A percentile compares a stretch with the other conserved stretches of the same genome.
Evolutionary conservation across 2,329 filamentous ascomycete genomes (phyloP).

Genomic region (Scedosporium boydii): DNA sequence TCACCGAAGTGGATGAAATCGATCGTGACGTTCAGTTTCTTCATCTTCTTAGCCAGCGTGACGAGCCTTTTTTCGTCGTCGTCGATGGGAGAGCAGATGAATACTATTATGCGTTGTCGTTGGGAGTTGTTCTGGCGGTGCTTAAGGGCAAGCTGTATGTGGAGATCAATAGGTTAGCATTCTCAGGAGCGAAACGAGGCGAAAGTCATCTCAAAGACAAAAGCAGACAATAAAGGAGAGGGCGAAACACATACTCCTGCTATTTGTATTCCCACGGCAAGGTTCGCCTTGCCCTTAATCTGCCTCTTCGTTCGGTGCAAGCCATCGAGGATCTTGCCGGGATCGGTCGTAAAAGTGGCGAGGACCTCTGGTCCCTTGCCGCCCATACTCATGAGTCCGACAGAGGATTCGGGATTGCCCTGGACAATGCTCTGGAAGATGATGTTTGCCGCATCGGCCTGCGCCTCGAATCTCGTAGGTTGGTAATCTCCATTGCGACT

Average conservation of each 20-base stretch:
- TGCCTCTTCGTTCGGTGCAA: slow-evolving; percentile 83
- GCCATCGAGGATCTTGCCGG: slow-evolving; percentile 88
- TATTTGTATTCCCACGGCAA: slow-evolving; percentile 91
- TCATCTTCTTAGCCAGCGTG: slow-evolving; percentile 94
- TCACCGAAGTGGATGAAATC: slow-evolving; percentile 96
- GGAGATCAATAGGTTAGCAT: not conserved
- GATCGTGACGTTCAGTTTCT: slow-evolving; percentile 90
- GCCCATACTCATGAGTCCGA: slow-evolving; percentile 98
- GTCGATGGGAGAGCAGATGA: slow-evolving; percentile 84
- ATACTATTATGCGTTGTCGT: slow-evolving; percentile 91
- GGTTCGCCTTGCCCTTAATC: slow-evolving; percentile 79
- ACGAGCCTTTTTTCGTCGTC: slow-evolving; percentile 85
- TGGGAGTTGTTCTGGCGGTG: slow-evolving; percentile 97
- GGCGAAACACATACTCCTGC: slow-evolving; percentile 61
- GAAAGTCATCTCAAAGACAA: not conserved
- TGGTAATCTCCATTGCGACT: slow-evolving; percentile 91
- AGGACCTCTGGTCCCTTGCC: slow-evolving; percentile 95
- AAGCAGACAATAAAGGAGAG: slow-evolving; percentile 8
- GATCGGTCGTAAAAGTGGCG: slow-evolving; percentile 90
- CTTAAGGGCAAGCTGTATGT: slow-evolving; percentile 75
- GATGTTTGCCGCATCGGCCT: slow-evolving; percentile 88
- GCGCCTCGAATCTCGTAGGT: slow-evolving; percentile 91
- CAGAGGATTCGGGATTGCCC: slow-evolving; percentile 91
- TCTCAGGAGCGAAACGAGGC: not conserved
- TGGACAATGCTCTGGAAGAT: slow-evolving; percentile 94